Percentiles rank a stretch among this genome's conserved stretches.
These are phyloP conservation scores for Penicillium pulvis DNA, from an alignment of 495 filamentous ascomycete genomes.

Conservation along the genomic window DNA sequence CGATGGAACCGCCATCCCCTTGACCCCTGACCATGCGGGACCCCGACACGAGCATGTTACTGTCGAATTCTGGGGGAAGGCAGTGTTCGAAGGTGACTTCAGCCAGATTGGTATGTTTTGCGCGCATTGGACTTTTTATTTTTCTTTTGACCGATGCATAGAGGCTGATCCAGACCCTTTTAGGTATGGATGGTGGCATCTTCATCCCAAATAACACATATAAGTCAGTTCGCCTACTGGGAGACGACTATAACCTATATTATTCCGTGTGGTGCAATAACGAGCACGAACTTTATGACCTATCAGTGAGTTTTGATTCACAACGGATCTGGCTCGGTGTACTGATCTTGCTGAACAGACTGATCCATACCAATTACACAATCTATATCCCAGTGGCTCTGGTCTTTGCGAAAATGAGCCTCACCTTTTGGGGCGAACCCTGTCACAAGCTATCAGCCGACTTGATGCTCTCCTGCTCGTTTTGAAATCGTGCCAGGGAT, in stretches of 20 bases:
- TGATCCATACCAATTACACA: conserved; percentile 62
- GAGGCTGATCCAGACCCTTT: neutral
- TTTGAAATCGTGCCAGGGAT: conserved; percentile 63
- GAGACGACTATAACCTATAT: conserved; percentile 57
- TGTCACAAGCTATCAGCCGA: conserved; percentile 48
- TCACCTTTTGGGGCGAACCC: conserved; percentile 45
- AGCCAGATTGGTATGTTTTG: conserved; percentile 29
- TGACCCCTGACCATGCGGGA: conserved; percentile 34
- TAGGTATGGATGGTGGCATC: conserved; percentile 27
- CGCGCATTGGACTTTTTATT: neutral
- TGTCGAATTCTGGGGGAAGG: conserved; percentile 65
- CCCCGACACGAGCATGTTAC: conserved; percentile 64
- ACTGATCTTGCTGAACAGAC: conserved; percentile 33
- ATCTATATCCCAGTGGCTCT: conserved; percentile 49
- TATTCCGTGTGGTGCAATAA: conserved; percentile 69
- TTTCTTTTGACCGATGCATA: neutral
- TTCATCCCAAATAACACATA: conserved; percentile 59
- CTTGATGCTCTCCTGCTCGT: conserved; percentile 65
- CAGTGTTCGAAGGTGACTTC: conserved; percentile 51
- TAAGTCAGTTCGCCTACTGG: conserved; percentile 60
- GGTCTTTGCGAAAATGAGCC: conserved; percentile 5
- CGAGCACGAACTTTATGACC: conserved; percentile 66
- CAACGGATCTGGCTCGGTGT: too few relatives aligned
- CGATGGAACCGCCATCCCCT: conserved; percentile 59
- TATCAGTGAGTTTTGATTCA: conserved; percentile 42